Percentiles rank a stretch among this genome's conserved stretches.
Evolutionary conservation across 2,329 filamentous ascomycete species (phyloP).

Genomic region (Metarhizium brunneum): DNA sequence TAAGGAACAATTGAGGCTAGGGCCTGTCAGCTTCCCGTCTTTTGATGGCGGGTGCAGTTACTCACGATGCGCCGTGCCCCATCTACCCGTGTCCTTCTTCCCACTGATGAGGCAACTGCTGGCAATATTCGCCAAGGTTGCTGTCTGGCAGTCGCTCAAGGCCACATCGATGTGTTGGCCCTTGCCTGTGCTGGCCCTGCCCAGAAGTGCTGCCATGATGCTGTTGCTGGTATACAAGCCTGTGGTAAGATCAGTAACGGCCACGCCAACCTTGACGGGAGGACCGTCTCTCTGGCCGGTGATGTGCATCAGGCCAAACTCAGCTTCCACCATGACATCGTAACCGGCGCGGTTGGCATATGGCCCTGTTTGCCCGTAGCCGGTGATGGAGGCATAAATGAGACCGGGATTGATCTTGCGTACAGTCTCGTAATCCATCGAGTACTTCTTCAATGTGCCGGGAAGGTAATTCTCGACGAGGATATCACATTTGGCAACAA

Average conservation of each 20-base stretch:
- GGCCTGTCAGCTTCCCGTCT: neutral
- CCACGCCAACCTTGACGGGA: conserved; percentile 94
- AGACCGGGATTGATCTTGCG: conserved; percentile 73
- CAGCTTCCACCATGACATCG: conserved; percentile 98
- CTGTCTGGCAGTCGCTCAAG: conserved; percentile 89
- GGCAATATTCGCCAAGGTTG: conserved; percentile 89
- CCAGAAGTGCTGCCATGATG: conserved; percentile 87
- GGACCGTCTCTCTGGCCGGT: conserved; percentile 81
- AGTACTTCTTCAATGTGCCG: conserved; percentile 80
- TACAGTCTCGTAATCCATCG: conserved; percentile 77
- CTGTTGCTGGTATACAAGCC: conserved; percentile 92
- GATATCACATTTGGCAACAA: conserved; percentile 79
- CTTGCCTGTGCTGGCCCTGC: conserved; percentile 60
- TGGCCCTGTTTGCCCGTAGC: conserved; percentile 91
- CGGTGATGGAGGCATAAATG: conserved; percentile 93
- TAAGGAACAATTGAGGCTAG: conserved; percentile 95
- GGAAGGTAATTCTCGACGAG: conserved; percentile 96
- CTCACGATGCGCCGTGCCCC: conserved; percentile 91
- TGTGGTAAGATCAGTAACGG: conserved; percentile 91
- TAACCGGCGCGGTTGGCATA: conserved; percentile 84
- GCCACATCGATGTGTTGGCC: conserved; percentile 91
- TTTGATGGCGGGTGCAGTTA: conserved; percentile 4
- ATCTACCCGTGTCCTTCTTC: conserved; percentile 76
- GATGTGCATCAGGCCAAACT: conserved; percentile 98
- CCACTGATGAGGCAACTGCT: conserved; percentile 86